Base-by-base conservation (phyloP, 2,329 filamentous ascomycete species). In the Aspergillus phoenicis region DNA sequence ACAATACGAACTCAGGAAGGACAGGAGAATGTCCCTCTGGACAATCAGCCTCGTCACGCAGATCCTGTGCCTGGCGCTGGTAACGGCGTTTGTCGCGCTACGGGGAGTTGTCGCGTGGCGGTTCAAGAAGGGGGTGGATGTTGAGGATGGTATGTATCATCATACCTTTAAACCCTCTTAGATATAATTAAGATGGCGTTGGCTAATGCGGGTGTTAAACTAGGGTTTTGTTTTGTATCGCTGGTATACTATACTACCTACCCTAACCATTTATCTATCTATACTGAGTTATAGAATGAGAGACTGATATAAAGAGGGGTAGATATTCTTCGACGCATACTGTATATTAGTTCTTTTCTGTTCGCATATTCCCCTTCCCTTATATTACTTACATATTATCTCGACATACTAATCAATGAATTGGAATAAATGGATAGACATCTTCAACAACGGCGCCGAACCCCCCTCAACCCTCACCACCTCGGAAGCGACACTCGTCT, bases 21-120 rank as follows among this genome's bases (percentile, higher is more conserved):
- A 45, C 5, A 22, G 17, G 5, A 22, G 41, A 45, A 36, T 36
- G 33, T 45, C 17, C 17, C 52, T 55, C n/a, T 39, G 38, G 38
- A 55, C 52, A 22, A 48, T 59, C 41, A 59, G 43, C 51, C 20
- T 59, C 4, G 30, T 51, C 38, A 55, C 57, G 11, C 57, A 59
- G 43, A 59, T 59, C 28, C 39, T 59, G 41, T 59, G 57, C 22
- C 52, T 43, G 33, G n/a, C 30, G 26, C 36, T 59, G 26, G 43
- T 54, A 15, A 22, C 57, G 13, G 13, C 13, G 1, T 55, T 41
- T 13, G 39, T 59, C 13, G 52, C 20, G 15, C 33, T 59, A 15
- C 38, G 57, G 22, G 22, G 54, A 4, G 8, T 59, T 5, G 36
- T 55, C 2, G 30, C 41, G 5, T 36, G 10, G 30, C 17, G 30